Evolutionary conservation across 148 eudicot genomes (phyloP), one percentile per base, ranked within the genome.

Genomic region (Chenopodium berlandieri): DNA sequence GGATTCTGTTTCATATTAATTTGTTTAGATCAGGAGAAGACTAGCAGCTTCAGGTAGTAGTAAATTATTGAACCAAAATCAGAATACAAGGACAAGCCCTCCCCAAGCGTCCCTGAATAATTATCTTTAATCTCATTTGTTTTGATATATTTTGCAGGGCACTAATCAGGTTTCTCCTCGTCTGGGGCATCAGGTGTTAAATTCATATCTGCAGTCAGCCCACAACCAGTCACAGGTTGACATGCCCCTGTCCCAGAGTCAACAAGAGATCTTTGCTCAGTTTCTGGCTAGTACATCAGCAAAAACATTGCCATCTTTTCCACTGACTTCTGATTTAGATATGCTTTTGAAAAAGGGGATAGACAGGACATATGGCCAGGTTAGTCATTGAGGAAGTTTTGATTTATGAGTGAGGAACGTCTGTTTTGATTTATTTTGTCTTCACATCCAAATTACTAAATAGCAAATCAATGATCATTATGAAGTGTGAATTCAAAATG

Each of bases 61-160:
- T 69, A 32, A 14, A 32, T 14, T 69, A 4, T 69, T 31, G 7
- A 32, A 69, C n/a, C 44, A 4, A 16, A 13, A 16, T 9, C 62
- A 11, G 25, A 62, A 58, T 14, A 62, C 66, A 20, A 22, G 1
- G 20, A 5, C 22, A 8, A 22, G 1, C 12, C 65, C 62, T 17
- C 62, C 62, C 9, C 3, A 1, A 0, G 4, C 3, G 0, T 37
- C 22, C 68, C 71, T 31, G 16, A 47, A 52, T 30, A 32, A 48
- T 3, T 31, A 62, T 27, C 44, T 6, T 23, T 52, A 46, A 54
- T 52, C 56, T 58, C 12, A 9, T 78, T 37, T 54, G 4, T 34
- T 54, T 75, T 79, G 71, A 19, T 25, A 25, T 34, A 82, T 76
- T 34, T 68, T 84, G 81, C 84, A 86, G 88, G 84, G 78, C 64